Evolutionary conservation across 345 rosid species (phyloP).

Genomic region (Camelina sativa): DNA sequence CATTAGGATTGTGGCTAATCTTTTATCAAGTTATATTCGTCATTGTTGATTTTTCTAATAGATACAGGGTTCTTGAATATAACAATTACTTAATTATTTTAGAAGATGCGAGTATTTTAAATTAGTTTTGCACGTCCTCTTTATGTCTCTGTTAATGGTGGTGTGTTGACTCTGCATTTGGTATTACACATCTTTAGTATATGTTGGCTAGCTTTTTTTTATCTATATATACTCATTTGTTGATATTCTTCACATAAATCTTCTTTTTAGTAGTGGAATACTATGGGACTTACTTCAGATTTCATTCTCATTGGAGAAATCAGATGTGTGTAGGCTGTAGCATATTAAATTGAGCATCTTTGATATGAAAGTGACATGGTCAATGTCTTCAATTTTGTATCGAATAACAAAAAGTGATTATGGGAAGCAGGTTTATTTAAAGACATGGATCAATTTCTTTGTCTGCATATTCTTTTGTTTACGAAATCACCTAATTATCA

Average conservation of each 20-base stretch:
- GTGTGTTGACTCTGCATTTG: background rate
- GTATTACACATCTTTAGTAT: background rate
- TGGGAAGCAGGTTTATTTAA: background rate
- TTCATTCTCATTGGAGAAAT: background rate
- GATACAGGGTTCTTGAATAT: background rate
- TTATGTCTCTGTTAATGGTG: background rate
- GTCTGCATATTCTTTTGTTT: background rate
- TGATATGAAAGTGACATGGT: background rate
- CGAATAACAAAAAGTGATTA: too few species aligned
- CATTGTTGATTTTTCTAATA: background rate
- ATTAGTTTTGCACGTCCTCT: background rate
- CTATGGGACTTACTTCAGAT: background rate
- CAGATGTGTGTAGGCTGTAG: background rate
- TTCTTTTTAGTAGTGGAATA: background rate
- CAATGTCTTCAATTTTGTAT: background rate
- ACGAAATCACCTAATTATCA: background rate
- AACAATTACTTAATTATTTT: too few species aligned
- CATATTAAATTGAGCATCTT: background rate
- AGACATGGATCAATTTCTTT: background rate
- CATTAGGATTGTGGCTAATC: background rate
- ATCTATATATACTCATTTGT: background rate
- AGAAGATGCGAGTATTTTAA: background rate
- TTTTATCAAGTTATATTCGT: background rate
- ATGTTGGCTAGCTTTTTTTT: background rate
- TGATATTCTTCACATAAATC: background rate